These are phyloP conservation scores for Colletotrichum lindemuthianum DNA, from an alignment of 2,329 filamentous ascomycete genomes.

Conservation along the genomic window DNA sequence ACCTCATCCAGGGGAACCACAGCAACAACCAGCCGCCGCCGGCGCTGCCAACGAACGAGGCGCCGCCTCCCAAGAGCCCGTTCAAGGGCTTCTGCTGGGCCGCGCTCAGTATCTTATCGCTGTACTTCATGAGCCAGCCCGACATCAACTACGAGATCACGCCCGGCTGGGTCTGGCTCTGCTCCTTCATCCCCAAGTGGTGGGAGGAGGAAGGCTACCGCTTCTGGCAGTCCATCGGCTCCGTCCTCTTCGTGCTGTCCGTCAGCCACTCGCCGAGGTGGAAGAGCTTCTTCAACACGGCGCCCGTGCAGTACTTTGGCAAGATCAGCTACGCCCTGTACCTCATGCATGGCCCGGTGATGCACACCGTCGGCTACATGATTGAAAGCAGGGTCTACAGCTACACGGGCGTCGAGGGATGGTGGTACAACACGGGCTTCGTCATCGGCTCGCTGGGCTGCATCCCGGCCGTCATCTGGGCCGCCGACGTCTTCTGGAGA, in stretches of 20 bases:
- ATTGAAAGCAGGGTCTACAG: slow-evolving; percentile 60
- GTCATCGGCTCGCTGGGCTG: slow-evolving; percentile 57
- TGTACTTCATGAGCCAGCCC: slow-evolving; percentile 64
- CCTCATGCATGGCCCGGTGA: slow-evolving; percentile 67
- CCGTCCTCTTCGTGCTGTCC: slow-evolving; percentile 61
- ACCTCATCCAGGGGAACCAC: slow-evolving; percentile 60
- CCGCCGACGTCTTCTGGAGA: slow-evolving; percentile 66
- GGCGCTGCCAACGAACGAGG: slow-evolving; percentile 40
- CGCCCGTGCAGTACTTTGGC: slow-evolving; percentile 66
- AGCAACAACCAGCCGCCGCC: slow-evolving; percentile 39
- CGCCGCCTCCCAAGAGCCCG: slow-evolving; percentile 15
- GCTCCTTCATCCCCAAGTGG: slow-evolving; percentile 58
- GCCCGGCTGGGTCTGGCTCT: slow-evolving; percentile 63
- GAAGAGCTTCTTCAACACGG: slow-evolving; percentile 61
- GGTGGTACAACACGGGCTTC: slow-evolving; percentile 58
- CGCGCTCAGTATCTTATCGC: slow-evolving; percentile 55
- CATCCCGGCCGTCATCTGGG: slow-evolving; percentile 63
- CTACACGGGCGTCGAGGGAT: slow-evolving; percentile 57
- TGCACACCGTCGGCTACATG: slow-evolving; percentile 63
- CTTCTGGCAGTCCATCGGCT: slow-evolving; percentile 66
- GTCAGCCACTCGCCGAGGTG: slow-evolving; percentile 58
- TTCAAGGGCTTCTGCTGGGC: slow-evolving; percentile 44
- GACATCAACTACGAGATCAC: slow-evolving; percentile 53
- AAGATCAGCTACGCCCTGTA: slow-evolving; percentile 70
- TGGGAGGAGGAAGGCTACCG: slow-evolving; percentile 60